Base-by-base conservation (phyloP, 208 protist genomes). In the Balamuthia mandrillaris region DNA sequence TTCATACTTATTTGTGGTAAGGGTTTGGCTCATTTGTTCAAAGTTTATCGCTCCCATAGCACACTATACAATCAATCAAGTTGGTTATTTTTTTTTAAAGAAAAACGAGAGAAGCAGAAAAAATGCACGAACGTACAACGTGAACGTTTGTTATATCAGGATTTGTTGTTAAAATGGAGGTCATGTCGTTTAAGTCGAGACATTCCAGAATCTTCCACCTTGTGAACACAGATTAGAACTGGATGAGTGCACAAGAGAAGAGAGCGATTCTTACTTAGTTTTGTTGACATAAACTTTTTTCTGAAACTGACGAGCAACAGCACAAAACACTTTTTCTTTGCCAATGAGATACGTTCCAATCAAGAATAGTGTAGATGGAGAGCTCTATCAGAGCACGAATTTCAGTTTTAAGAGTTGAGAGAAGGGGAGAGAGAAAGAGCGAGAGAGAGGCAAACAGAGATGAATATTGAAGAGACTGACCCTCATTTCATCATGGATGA, bases 331-430 rank as follows among this genome's bases (percentile, higher is more conserved):
- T 7, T 81, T 47, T 29, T 88, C 86, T 66, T 88, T 88, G 45
- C 86, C 86, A n/a, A 88, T 86, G 7, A 31, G 27, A 31, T 88
- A 88, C 21, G 86, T 86, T 21, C 78, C 86, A 2, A 82, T 52
- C 16, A 88, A 9, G 37, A 84, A 77, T n/a, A 88, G 42, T 0
- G 54, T 75, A 3, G 42, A 37, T 24, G 7, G 29, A 4, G 4
- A 9, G 12, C 10, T 35, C 14, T 18, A 24, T 10, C 58, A 31
- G 10, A 6, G 9, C 21, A 7, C 10, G 45, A 7, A 29, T 7
- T 14, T 7, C 35, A 4, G 5, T 18, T 52, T 44, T 3, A 44
- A 5, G 2, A 42, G n/a, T 29, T 7, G 24, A 12, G 58, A 35
- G 7, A 5, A 3, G 60, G 44, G 14, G 18, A 18, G 0, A 4